A percentile compares a stretch with the other conserved stretches of the same genome.
Conservation (phyloP, 805 yeast genomes). For the Geotrichum ghanense region DNA sequence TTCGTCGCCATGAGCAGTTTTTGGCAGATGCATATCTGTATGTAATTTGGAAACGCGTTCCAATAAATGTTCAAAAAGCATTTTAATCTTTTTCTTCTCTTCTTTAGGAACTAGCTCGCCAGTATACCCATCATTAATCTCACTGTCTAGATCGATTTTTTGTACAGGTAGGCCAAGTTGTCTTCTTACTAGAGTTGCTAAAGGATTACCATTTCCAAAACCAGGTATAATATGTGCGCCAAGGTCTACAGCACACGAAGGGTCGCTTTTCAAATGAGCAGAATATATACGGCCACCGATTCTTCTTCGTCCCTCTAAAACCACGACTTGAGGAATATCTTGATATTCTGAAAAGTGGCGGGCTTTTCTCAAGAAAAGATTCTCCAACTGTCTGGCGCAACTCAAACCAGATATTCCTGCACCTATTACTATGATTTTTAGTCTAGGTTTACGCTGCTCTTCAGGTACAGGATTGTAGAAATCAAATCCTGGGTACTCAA, state of each 20-base stretch:
- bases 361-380: conserved; percentile 33
- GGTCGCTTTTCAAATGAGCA: conserved; percentile 20
- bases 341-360: conserved; percentile 27
- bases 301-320: conserved; percentile 30
- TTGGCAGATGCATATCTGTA: conserved; percentile 23
- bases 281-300: conserved; percentile 33
- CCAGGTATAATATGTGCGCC: conserved; percentile 32
- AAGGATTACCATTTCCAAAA: conserved; percentile 32
- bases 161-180: conserved; percentile 31
- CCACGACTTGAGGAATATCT: conserved; percentile 29
- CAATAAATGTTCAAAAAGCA: conserved; percentile 26
- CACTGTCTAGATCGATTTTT: conserved; percentile 23
- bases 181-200: conserved; percentile 27
- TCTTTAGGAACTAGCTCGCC: conserved; percentile 23
- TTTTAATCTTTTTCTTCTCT: conserved; percentile 23
- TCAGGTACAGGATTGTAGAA: conserved; percentile 15
- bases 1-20: conserved; percentile 26
- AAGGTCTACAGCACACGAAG: conserved; percentile 25
- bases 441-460: conserved; percentile 23
- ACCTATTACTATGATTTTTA: conserved; percentile 66
- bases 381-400: conserved; percentile 87
- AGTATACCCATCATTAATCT: conserved; percentile 23
- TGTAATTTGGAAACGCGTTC: conserved; percentile 27
- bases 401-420: conserved; percentile 97
- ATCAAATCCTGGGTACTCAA: conserved; percentile 18